Evolutionary conservation across 2,329 filamentous ascomycete species (phyloP).

Genomic region (Rosellinia necatrix): DNA sequence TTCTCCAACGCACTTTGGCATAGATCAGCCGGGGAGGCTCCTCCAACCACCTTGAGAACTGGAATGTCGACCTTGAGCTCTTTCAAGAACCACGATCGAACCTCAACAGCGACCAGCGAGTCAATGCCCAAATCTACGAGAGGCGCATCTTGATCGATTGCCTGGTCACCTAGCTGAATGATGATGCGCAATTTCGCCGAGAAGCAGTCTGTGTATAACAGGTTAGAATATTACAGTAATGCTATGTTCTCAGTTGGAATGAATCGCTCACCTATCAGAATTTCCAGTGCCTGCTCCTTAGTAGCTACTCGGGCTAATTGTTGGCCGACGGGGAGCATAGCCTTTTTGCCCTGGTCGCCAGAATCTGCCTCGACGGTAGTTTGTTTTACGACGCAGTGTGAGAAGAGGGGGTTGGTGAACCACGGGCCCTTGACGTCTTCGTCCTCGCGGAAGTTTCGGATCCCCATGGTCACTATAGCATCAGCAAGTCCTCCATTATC

Average conservation of each 20-base stretch:
- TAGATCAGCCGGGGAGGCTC: constrained; percentile 18
- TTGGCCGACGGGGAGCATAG: neutral
- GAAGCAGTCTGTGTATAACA: constrained; percentile 13
- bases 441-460: constrained; percentile 10
- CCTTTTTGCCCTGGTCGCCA: constrained; percentile 11
- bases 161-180: constrained; percentile 16
- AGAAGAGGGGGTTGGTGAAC: constrained; percentile 36
- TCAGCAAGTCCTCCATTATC: neutral
- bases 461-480: constrained; percentile 18
- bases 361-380: too few relatives aligned
- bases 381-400: constrained; percentile 24
- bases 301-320: constrained; percentile 8
- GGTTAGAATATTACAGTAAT: neutral
- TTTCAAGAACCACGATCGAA: constrained; percentile 55
- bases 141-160: constrained; percentile 12
- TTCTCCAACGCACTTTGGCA: constrained; percentile 13
- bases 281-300: constrained; percentile 12
- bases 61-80: constrained; percentile 50
- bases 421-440: constrained; percentile 26
- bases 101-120: constrained; percentile 43
- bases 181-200: constrained; percentile 18
- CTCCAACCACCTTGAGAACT: constrained; percentile 46
- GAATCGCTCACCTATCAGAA: constrained; percentile 11
- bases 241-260: too few relatives aligned
- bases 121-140: constrained; percentile 38